Base-by-base conservation (phyloP, 73 alveolate species). In the Effrenium voratum region DNA sequence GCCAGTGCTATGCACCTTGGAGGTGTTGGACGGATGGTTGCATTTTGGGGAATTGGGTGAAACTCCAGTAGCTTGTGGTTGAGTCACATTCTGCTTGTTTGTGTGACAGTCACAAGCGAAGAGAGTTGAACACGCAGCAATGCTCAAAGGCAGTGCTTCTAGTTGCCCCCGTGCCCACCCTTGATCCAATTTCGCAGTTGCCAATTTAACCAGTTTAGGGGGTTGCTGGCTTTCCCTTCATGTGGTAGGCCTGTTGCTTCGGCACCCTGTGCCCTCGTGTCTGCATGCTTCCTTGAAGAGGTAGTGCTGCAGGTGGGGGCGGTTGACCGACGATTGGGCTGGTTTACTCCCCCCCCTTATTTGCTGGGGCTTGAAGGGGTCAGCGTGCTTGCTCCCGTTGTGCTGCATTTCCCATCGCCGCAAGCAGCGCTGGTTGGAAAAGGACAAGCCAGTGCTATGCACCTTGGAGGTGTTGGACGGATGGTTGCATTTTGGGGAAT, bases 371-470 rank as follows among this genome's bases (percentile, higher is more conserved):
- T 52, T 19, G 63, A 12, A 55, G 57, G 57, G 3, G 55, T 36
- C 57, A 36, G 57, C 57, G 85, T 40, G 85, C 85, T 30, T 36
- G 16, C 26, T 41, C 85, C 57, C 1, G 19, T n/a, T 75, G 36
- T 36, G 85, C 85, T 75, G 85, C 85, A 12, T 55, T 34, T 75
- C 85, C 85, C 85, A 75, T 38, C 34, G 85, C 40, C 19, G 85
- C 36, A 40, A 40, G 85, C 85, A 75, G 85, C 85, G 85, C 85
- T 36, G 85, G 57, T 40, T 8, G n/a, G 36, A 75, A 75, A 41
- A 40, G 12, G 3, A 26, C 8, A 52, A 52, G 63, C 82, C 82
- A 32, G 47, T 70, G 85, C 52, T 41, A n/a, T 36, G 85, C 57
- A 3, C 57, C 85, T 40, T 55, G 40, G 85, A 5, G 85, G 85